Conservation (phyloP, 1,139 yeast species). For the Pichia sp. region DNA sequence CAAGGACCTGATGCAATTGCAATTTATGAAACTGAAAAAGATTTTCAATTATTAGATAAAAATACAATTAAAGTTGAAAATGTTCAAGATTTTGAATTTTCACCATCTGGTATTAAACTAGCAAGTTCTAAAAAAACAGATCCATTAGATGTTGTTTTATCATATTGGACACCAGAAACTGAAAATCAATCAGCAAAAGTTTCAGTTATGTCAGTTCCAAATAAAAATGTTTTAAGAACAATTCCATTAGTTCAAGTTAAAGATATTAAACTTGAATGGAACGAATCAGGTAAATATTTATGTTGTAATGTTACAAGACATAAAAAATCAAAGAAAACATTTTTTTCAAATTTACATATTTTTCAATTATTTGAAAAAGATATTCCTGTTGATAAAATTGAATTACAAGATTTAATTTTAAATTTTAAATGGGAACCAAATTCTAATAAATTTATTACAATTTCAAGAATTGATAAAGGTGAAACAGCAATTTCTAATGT, state of each 20-base stretch:
- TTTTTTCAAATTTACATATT: conserved; percentile 88
- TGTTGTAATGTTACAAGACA: conserved; percentile 97
- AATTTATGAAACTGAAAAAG: conserved; percentile 66
- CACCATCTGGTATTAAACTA: conserved; percentile 79
- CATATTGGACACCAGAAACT: conserved; percentile 97
- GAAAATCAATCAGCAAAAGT: conserved; percentile 93
- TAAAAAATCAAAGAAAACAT: conserved; percentile 88
- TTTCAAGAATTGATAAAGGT: conserved; percentile 53
- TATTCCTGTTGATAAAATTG: conserved; percentile 91
- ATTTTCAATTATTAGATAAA: conserved; percentile 70
- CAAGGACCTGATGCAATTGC: conserved; percentile 91
- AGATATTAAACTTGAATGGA: conserved; percentile 94
- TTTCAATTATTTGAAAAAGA: conserved; percentile 84
- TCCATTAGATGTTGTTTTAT: conserved; percentile 61
- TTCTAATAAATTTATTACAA: conserved; percentile 77
- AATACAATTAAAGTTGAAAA: conserved; percentile 82
- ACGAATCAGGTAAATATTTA: conserved; percentile 73
- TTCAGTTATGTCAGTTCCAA: conserved; percentile 81
- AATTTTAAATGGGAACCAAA: conserved; percentile 96
- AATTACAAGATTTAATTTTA: conserved; percentile 81
- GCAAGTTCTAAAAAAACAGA: conserved; percentile 43
- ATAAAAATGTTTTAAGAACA: conserved; percentile 78
- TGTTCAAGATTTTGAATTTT: conserved; percentile 88
- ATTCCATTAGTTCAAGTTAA: conserved; percentile 92
- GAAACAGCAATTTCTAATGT: conserved; percentile 47